A percentile compares a stretch with the other conserved stretches of the same genome.
Conservation (phyloP, 306 rosid species). For the Quercus mongolica region DNA sequence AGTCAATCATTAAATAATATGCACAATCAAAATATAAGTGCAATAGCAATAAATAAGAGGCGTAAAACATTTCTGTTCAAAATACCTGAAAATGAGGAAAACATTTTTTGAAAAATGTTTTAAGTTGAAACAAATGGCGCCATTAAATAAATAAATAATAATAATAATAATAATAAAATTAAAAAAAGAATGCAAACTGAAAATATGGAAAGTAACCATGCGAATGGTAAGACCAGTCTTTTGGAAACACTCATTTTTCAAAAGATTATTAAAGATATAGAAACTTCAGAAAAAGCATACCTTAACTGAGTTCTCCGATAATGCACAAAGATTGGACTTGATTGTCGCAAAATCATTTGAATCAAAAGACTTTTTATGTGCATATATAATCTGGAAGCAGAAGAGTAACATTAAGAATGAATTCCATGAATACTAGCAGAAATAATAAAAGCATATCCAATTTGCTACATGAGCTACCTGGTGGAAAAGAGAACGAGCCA, state of each 20-base stretch:
- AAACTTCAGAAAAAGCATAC: constrained; percentile 28
- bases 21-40: too few species aligned
- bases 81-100: not conserved
- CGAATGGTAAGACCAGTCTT: not conserved
- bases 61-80: too few species aligned
- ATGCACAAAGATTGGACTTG: constrained; percentile 40
- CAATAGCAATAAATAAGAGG: too few species aligned
- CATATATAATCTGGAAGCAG: constrained; percentile 61
- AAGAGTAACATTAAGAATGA: constrained; percentile 2
- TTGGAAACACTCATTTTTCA: not conserved
- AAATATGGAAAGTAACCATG: not conserved
- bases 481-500: constrained; percentile 65
- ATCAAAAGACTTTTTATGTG: constrained; percentile 68
- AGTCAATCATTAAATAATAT: too few species aligned
- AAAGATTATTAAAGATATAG: not conserved
- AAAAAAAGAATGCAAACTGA: not conserved
- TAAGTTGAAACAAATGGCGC: too few species aligned
- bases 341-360: constrained; percentile 43
- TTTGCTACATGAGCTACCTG: constrained; percentile 43
- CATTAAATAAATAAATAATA: too few species aligned
- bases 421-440: constrained; percentile 5
- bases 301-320: constrained; percentile 23
- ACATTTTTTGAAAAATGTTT: too few species aligned
- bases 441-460: not conserved
- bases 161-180: too few species aligned